Percentiles rank a stretch among this genome's conserved stretches.
Evolutionary conservation across 441 rosid species (phyloP).

Genomic region (Capsella rubella): DNA sequence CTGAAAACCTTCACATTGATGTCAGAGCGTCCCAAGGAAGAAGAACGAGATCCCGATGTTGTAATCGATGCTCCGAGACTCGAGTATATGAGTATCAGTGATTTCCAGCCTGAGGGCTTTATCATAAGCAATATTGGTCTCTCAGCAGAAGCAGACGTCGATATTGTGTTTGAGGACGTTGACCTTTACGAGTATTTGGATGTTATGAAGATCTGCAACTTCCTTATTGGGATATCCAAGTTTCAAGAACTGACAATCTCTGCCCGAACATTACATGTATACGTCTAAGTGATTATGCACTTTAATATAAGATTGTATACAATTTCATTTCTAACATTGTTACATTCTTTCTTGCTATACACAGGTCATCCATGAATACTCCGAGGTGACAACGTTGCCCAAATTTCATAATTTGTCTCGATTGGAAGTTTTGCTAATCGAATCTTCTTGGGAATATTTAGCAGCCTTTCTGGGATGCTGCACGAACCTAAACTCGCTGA

Average conservation of each 20-base stretch:
- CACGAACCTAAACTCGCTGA: background rate
- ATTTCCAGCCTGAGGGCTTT: background rate
- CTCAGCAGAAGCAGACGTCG: background rate
- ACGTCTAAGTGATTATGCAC: background rate
- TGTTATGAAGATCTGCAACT: background rate
- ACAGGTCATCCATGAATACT: background rate
- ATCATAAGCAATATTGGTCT: background rate
- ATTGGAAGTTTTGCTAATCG: background rate
- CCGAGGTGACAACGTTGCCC: background rate
- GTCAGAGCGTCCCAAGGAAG: background rate
- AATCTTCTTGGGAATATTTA: background rate
- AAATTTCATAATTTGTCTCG: conserved; percentile 6
- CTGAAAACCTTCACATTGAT: conserved; percentile 4
- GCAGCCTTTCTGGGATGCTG: conserved; percentile 15
- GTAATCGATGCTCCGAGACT: background rate
- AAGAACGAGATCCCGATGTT: background rate
- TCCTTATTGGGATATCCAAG: background rate
- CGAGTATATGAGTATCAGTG: background rate
- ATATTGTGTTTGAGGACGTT: background rate
- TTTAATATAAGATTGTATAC: background rate
- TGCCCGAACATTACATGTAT: background rate
- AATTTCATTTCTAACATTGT: background rate
- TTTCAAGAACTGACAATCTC: background rate
- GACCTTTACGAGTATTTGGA: background rate
- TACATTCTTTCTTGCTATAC: background rate